Base-by-base conservation (phyloP, 345 rosid species). In the Brassica rapa region DNA sequence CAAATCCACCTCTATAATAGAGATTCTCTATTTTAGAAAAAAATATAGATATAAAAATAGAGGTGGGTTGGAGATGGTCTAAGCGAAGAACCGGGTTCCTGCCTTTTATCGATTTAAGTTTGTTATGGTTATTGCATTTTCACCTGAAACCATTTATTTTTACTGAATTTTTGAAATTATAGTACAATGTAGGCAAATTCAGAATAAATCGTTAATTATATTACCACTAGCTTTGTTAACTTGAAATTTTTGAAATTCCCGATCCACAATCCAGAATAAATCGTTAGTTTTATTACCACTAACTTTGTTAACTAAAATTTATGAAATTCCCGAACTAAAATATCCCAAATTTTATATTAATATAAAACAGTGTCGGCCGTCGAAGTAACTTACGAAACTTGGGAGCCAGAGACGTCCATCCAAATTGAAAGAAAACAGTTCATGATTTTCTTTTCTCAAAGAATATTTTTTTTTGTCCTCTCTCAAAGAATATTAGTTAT, bases 331-430 rank as follows among this genome's bases (percentile, higher is more conserved):
- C 46, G 56, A 1, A 6, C 15, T 8, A 62, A 30, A 49, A 49
- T 49, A 49, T n/a, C 16, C 8, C 56, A 70, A 35, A 39, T 39
- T 39, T 3, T 39, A 39, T 39, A 35, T 1, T 63, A 66, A 61
- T 67, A 73, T 46, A 9, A 39, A 21, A 25, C 33, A 68, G 27
- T 37, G 75, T 74, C 79, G 75, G 53, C 53, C 66, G 61, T 79
- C 60, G 35, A 80, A 73, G 66, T 61, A 79, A 62, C 63, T 67
- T 46, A 68, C 78, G 78, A 74, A 73, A 79, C 77, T 73, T 79
- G 56, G 64, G 56, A 73, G 64, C 14, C 56, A 39, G 33, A 72
- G 25, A 62, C 39, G 12, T 39, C 46, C 46, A 62, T 68, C 82
- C 66, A 80, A 80, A 74, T 37, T 32, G 61, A 37, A 68, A 74